A percentile compares a stretch with the other conserved stretches of the same genome.
phyloP scores from a whole-genome alignment of 176 grass and related monocot species.

The Aegilops sharonensis region DNA sequence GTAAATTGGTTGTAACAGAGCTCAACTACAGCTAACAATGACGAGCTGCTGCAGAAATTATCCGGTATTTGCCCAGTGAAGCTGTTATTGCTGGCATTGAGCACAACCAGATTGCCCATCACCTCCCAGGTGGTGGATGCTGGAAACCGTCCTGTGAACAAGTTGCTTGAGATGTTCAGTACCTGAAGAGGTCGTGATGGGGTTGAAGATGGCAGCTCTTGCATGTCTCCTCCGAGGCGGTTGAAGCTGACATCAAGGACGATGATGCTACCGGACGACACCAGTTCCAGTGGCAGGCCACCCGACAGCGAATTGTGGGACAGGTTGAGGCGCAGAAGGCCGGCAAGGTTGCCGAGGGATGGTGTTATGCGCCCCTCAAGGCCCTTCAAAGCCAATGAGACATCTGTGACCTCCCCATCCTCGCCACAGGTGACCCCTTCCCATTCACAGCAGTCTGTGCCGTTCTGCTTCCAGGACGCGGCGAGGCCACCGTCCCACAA shows the following conservation, averaged over 20 bases:
- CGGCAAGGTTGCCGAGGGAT: not conserved
- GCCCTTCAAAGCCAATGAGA: constrained; percentile 3
- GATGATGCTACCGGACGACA: not conserved
- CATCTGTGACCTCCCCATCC: not conserved
- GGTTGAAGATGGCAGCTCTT: not conserved
- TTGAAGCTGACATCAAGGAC: constrained; percentile 31
- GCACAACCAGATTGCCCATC: not conserved
- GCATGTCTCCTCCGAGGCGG: not conserved
- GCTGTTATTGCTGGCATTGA: constrained; percentile 38
- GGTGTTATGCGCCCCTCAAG: constrained; percentile 15
- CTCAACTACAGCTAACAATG: not conserved
- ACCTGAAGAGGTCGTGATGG: not conserved
- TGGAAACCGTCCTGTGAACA: constrained; percentile 6
- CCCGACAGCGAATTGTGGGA: constrained; percentile 21
- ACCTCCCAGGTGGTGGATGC: not conserved
- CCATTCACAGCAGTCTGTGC: constrained; percentile 30
- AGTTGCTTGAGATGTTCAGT: constrained; percentile 30
- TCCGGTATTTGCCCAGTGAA: constrained; percentile 8
- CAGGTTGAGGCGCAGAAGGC: constrained; percentile 17
- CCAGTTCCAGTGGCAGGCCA: not conserved
- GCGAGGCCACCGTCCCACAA: not conserved
- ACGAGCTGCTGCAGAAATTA: not conserved
- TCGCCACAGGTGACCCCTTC: constrained; percentile 17
- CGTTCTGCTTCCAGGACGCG: not conserved
- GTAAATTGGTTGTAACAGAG: constrained; percentile 21